A percentile compares a stretch with the other conserved stretches of the same genome.
Conservation (phyloP, 1,284 basidiomycete genomes). For the Cryptococcus sp. region DNA sequence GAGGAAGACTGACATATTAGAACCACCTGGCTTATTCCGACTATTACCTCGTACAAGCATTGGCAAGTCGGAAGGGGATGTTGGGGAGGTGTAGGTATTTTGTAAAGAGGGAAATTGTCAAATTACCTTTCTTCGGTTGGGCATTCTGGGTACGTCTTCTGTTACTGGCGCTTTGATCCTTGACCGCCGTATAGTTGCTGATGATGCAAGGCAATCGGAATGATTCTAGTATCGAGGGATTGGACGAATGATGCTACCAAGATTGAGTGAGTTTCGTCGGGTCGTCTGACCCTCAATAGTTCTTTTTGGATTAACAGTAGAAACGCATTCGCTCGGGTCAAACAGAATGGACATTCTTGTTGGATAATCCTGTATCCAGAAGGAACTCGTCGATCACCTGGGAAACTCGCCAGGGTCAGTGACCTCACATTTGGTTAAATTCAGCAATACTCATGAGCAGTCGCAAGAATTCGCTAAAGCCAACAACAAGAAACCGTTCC, state of each 20-base stretch:
- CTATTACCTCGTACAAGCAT: slow-evolving; percentile 26
- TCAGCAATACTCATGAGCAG: slow-evolving; percentile 2
- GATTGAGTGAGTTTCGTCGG: slow-evolving; percentile 17
- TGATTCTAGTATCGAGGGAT: slow-evolving; percentile 30
- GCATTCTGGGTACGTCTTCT: slow-evolving; percentile 19
- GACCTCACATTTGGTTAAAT: background rate
- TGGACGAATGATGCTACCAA: slow-evolving; percentile 22
- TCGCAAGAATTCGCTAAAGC: slow-evolving; percentile 18
- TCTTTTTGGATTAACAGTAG: slow-evolving; percentile 6
- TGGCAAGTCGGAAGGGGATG: slow-evolving; percentile 22
- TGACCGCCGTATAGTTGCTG: background rate
- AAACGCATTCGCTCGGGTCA: slow-evolving; percentile 19
- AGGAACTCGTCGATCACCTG: slow-evolving; percentile 20
- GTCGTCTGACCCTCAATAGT: too few species aligned
- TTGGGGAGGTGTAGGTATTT: slow-evolving; percentile 27
- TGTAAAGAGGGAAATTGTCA: slow-evolving; percentile 27
- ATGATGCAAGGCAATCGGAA: slow-evolving; percentile 2
- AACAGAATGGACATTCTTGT: slow-evolving; percentile 18
- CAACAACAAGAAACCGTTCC: slow-evolving; percentile 14
- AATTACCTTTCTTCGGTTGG: slow-evolving; percentile 29
- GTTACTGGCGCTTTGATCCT: background rate
- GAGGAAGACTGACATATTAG: slow-evolving; percentile 7
- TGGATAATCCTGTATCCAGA: slow-evolving; percentile 33
- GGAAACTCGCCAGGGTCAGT: slow-evolving; percentile 22
- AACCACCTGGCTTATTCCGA: slow-evolving; percentile 29